Percentiles rank a stretch among this genome's conserved stretches.
Evolutionary conservation across 202 grass and related monocot genomes (phyloP).

Genomic region (Elaeis oleifera): DNA sequence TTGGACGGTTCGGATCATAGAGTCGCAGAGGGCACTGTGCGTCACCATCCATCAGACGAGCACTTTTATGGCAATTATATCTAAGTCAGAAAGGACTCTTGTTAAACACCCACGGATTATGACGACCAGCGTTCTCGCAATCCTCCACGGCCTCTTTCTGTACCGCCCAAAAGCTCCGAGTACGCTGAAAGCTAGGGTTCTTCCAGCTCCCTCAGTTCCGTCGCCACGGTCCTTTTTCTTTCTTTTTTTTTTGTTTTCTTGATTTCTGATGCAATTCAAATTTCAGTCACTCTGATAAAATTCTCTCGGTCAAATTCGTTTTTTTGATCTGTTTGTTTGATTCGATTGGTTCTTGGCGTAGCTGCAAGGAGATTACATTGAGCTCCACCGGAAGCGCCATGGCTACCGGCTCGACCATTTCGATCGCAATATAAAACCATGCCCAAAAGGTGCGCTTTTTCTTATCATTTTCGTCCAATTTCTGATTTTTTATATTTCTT

Average conservation of each 20-base stretch:
- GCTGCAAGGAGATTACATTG: slow-evolving; percentile 84
- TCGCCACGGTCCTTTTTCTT: slow-evolving; percentile 30
- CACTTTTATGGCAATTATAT: too few species aligned
- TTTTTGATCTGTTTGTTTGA: neutral
- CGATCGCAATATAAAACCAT: slow-evolving; percentile 56
- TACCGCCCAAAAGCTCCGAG: too few species aligned
- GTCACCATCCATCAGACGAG: too few species aligned
- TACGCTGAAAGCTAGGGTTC: slow-evolving; percentile 17
- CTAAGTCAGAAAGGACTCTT: too few species aligned
- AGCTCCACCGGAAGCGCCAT: slow-evolving; percentile 83
- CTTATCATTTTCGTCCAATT: neutral
- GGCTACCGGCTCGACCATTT: slow-evolving; percentile 58
- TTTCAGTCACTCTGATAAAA: too few species aligned
- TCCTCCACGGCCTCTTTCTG: too few species aligned
- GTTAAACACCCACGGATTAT: too few species aligned
- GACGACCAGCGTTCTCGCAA: too few species aligned
- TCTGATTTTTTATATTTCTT: too few species aligned
- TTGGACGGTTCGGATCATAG: too few species aligned
- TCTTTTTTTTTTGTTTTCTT: too few species aligned
- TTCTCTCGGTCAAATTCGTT: neutral
- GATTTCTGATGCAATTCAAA: neutral
- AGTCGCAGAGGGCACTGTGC: too few species aligned
- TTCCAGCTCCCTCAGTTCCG: neutral
- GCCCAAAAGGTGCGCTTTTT: slow-evolving; percentile 40
- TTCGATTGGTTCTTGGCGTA: slow-evolving; percentile 9